Conservation (phyloP, 2,329 filamentous ascomycete species). For the Diaporthe longicolla region DNA sequence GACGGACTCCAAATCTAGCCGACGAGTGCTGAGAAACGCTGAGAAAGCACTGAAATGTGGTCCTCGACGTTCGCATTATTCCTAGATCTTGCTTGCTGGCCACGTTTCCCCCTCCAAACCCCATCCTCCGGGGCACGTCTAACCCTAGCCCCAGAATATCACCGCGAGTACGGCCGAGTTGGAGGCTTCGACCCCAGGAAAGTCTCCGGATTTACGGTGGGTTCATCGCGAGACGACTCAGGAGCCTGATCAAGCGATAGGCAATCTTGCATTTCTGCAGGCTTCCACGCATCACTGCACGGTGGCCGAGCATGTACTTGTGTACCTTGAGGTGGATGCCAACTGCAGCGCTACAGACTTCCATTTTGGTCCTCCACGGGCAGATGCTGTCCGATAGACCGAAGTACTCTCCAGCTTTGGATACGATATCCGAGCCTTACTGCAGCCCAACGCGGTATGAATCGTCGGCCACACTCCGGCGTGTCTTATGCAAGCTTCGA, state of each 20-base stretch:
- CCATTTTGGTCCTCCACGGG: background rate
- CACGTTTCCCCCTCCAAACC: background rate
- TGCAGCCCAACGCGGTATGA: background rate
- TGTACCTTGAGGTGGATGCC: background rate
- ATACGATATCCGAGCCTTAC: background rate
- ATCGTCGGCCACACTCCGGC: constrained; percentile 37
- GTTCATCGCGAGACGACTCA: background rate
- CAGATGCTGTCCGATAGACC: background rate
- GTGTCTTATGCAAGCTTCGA: background rate
- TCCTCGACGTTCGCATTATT: background rate
- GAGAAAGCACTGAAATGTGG: background rate
- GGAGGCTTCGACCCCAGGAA: background rate
- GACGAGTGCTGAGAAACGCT: background rate
- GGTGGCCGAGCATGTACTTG: too few species aligned
- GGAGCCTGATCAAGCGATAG: background rate
- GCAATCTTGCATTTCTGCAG: background rate
- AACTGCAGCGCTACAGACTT: background rate
- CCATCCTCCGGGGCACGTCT: constrained; percentile 10
- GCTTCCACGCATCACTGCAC: background rate
- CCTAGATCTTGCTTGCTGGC: background rate
- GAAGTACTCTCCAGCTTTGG: background rate
- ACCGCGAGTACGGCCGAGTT: constrained; percentile 41
- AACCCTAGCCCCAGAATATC: constrained; percentile 38
- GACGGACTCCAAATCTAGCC: background rate
- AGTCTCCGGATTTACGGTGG: background rate